Conservation (phyloP, 2,329 filamentous ascomycete genomes). For the Aureobasidium sp. region DNA sequence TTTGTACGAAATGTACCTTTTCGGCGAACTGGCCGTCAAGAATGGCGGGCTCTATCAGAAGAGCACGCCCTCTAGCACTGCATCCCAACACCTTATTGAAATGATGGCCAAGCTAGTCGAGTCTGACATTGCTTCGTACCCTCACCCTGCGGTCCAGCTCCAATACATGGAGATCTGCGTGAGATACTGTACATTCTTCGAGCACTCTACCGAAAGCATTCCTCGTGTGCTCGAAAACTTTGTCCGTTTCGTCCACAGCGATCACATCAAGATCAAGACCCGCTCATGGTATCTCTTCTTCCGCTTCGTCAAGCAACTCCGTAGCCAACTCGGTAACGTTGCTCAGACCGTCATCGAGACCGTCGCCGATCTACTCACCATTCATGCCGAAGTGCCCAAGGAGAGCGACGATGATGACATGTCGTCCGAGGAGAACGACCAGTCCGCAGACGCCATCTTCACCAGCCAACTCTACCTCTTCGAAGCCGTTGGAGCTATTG, state of each 20-base stretch:
- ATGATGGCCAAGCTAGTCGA: constrained; percentile 97
- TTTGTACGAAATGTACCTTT: constrained; percentile 88
- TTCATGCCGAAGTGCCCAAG: constrained; percentile 79
- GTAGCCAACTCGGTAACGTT: constrained; percentile 75
- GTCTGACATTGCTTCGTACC: constrained; percentile 76
- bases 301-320: constrained; percentile 80
- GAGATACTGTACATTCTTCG: constrained; percentile 87
- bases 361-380: constrained; percentile 76
- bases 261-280: constrained; percentile 75
- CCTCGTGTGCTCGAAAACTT: constrained; percentile 85
- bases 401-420: constrained; percentile 80
- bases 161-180: constrained; percentile 99
- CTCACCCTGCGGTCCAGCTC: constrained; percentile 82
- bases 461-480: constrained; percentile 87
- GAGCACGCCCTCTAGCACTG: constrained; percentile 67
- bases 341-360: constrained; percentile 88
- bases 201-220: constrained; percentile 71
- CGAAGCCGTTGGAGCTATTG: constrained; percentile 87
- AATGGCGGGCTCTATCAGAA: constrained; percentile 82
- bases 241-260: constrained; percentile 79
- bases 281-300: constrained; percentile 97
- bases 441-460: constrained; percentile 84
- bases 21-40: constrained; percentile 86
- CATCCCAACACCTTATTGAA: constrained; percentile 70
- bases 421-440: constrained; percentile 86